Evolutionary conservation across 495 filamentous ascomycete genomes (phyloP).

Genomic region (Chaetomium fimeti): DNA sequence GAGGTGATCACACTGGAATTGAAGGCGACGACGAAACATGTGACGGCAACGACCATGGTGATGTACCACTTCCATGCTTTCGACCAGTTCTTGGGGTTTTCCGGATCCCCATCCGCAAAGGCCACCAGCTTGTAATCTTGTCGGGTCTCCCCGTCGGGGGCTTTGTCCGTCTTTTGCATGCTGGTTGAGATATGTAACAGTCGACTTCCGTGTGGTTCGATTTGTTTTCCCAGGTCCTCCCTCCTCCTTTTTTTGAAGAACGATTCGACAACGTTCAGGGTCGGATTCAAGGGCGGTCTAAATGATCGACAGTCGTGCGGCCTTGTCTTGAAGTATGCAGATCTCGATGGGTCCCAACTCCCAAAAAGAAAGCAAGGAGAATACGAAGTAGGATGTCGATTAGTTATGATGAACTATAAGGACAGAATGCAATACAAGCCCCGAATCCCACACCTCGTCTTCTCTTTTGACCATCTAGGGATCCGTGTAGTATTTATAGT

Average conservation of each 20-base stretch:
- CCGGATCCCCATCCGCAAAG: slow-evolving; percentile 63
- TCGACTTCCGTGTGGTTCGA: neutral
- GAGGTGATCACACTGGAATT: slow-evolving; percentile 66
- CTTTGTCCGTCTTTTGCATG: slow-evolving; percentile 22
- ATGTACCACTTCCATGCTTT: slow-evolving; percentile 64
- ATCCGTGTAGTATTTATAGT: slow-evolving; percentile 17
- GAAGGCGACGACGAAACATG: slow-evolving; percentile 66
- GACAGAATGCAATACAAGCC: neutral
- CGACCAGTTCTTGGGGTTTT: slow-evolving; percentile 69
- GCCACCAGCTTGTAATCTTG: slow-evolving; percentile 67
- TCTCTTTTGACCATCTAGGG: neutral
- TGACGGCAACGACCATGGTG: slow-evolving; percentile 63
- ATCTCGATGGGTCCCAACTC: too few species aligned
- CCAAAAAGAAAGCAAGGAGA: too few species aligned
- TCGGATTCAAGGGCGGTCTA: neutral
- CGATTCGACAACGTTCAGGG: neutral
- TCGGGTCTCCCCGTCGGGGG: slow-evolving; percentile 16
- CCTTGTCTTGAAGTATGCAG: too few species aligned
- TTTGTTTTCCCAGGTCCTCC: neutral
- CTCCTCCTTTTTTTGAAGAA: neutral
- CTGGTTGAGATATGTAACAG: neutral
- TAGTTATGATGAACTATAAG: neutral
- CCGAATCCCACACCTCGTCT: neutral
- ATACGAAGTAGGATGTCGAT: neutral
- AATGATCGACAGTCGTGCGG: neutral